phyloP scores from a whole-genome alignment of 441 rosid species.

The Bruguiera hainesii region DNA sequence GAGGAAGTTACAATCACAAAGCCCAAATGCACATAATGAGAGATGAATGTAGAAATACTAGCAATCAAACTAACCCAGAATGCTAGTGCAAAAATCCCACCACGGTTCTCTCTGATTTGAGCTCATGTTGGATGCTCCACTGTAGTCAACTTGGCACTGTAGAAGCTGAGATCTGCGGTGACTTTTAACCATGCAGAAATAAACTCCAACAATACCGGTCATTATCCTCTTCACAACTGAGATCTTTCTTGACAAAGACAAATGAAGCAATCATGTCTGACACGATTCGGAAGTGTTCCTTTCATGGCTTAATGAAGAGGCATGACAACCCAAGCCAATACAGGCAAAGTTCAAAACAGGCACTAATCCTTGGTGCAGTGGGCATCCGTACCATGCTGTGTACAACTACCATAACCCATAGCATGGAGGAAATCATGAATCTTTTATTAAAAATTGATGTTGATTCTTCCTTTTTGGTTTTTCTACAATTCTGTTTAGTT shows the following conservation, averaged over 20 bases:
- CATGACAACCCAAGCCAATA: background rate
- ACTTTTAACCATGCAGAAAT: background rate
- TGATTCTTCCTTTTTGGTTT: too few species aligned
- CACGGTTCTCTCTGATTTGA: background rate
- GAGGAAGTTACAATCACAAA: background rate
- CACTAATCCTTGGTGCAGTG: slow-evolving; percentile 70
- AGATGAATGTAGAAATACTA: background rate
- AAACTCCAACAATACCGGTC: background rate
- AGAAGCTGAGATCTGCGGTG: background rate
- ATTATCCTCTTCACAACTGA: background rate
- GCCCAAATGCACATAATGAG: background rate
- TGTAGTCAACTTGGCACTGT: too few species aligned
- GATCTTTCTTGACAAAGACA: background rate
- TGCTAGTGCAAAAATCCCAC: background rate
- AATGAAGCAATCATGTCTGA: background rate
- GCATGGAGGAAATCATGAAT: slow-evolving; percentile 58
- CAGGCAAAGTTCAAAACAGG: background rate
- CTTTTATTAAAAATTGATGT: slow-evolving; percentile 18
- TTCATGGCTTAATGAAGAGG: background rate
- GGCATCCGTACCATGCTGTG: slow-evolving; percentile 80
- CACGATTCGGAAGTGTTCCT: background rate
- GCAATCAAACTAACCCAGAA: background rate
- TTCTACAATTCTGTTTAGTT: too few species aligned
- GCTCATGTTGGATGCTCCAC: background rate
- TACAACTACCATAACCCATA: slow-evolving; percentile 67